Base-by-base conservation (phyloP, 805 yeast genomes). In the Lipomyces anomalus region DNA sequence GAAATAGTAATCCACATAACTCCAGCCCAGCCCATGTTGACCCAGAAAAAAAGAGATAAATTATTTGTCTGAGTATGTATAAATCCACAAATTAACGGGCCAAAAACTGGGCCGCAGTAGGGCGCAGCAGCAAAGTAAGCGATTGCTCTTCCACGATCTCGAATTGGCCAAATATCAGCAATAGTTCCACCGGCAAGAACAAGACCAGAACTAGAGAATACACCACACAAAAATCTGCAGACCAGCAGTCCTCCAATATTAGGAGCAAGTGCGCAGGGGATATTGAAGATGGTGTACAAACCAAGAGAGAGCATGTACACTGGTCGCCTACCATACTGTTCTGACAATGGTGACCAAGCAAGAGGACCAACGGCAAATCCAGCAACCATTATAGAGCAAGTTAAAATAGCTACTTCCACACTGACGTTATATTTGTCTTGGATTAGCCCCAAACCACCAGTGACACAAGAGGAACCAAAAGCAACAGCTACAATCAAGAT, bases 41-140 rank as follows among this genome's bases (percentile, higher is more conserved):
- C 89, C 96, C 96, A 88, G 53, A 84, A 77, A 60, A 88, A 75
- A 32, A 85, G 63, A 38, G 80, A 87, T 60, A 79, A 55, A 28
- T 68, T 55, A 16, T 72, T 74, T n/a, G 90, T 74, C 48, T 80
- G n/a, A n/a, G n/a, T n/a, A 47, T 80, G 73, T 59, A 88, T 80
- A 69, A 86, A 88, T 33, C 96, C 95, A 59, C 86, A 84, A 30
- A 85, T 87, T 43, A 88, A 67, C 2, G 95, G 95, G 29, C 95
- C 96, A 39, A 87, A 66, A 32, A 85, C 94, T 1, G 96, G 96
- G 42, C 95, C 96, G 52, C 89, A 82, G 65, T 87, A 88, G 2
- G 96, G 96, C 48, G 92, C 87, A 59, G 86, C 87, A 9, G 95
- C 89, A 60, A 88, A 88, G 59, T 82, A 82, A 0, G 95, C 94